Base-by-base conservation (phyloP, 768 basidiomycete species). In the Russula sp. region DNA sequence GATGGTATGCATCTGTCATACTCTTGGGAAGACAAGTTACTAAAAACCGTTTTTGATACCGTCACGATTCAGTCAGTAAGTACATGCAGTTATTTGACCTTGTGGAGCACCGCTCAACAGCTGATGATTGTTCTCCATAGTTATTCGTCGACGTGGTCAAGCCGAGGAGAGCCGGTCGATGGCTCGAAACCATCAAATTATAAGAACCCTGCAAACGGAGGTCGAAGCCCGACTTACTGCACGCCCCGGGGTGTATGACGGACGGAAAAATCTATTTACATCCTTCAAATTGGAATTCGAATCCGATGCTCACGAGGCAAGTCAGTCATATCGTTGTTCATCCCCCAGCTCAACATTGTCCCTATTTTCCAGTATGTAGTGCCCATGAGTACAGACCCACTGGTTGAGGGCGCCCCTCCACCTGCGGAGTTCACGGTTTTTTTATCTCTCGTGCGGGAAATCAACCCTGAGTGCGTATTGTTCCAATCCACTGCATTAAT, bases 401-500 rank as follows among this genome's bases (percentile, higher is more conserved):
- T 5, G 22, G 52, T 16, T 8, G 42, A 40, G 20, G 36, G 55
- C 4, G 63, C 62, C 7, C 64, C 67, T 3, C 79, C 78, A 3
- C 85, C 86, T 8, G 88, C 84, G 67, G 76, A 83, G 4, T 90
- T 85, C 75, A 88, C 85, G 69, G 80, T 92, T 46, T 79, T 75
- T 40, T 69, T 92, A 77, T 74, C 84, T 76, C 65, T 89, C 72
- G 76, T 91, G 80, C 65, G 86, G 78, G 69, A 95, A 80, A 76
- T 98, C 89, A 66, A 98, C 85, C 75, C 97, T 85, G 62, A 97
- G 87, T 58, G 87, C 78, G 72, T 89, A 16, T 55, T 59, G 53
- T 28, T 38, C 20, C n/a, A 20, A 62, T 67, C 74, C 78, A 65
- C 34, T 68, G 56, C 60, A 42, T 9, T 59, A 26, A 38, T 5